Conservation (phyloP, 148 eudicot species). For the Rhododendron ferrugineum region DNA sequence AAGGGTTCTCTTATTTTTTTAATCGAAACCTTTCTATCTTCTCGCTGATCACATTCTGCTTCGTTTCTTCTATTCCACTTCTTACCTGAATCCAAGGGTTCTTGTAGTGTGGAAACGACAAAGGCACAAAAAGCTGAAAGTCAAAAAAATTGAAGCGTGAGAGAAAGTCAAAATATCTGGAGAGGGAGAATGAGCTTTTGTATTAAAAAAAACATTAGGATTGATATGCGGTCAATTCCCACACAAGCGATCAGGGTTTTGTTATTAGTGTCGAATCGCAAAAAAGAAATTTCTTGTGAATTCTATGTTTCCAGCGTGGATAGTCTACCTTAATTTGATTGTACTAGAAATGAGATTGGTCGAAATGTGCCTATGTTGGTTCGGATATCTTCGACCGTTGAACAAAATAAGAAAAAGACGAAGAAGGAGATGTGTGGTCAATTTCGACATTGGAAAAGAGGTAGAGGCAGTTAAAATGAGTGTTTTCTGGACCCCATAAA, state of each 20-base stretch:
- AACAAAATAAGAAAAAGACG: no score
- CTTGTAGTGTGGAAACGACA: neutral
- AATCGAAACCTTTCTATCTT: neutral
- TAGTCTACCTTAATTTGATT: no score
- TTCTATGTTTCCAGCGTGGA: accelerated
- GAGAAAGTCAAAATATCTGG: neutral
- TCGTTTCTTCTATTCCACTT: conserved; percentile 26
- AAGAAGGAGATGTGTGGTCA: neutral
- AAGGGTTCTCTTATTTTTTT: neutral
- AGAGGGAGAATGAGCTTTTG: neutral
- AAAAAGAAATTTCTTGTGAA: no score
- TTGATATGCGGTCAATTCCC: neutral
- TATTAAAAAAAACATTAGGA: neutral
- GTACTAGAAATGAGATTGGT: no score
- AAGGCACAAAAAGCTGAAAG: conserved; percentile 8
- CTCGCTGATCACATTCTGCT: conserved; percentile 23
- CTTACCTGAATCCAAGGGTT: conserved; percentile 14
- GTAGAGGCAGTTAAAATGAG: neutral
- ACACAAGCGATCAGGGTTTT: neutral
- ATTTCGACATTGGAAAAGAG: neutral
- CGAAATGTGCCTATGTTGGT: no score
- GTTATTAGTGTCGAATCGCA: neutral
- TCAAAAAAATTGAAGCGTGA: neutral
- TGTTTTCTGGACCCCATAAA: neutral
- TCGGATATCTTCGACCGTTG: accelerated